Base-by-base conservation (phyloP, 1,284 basidiomycete genomes). In the Ustilago hordei region DNA sequence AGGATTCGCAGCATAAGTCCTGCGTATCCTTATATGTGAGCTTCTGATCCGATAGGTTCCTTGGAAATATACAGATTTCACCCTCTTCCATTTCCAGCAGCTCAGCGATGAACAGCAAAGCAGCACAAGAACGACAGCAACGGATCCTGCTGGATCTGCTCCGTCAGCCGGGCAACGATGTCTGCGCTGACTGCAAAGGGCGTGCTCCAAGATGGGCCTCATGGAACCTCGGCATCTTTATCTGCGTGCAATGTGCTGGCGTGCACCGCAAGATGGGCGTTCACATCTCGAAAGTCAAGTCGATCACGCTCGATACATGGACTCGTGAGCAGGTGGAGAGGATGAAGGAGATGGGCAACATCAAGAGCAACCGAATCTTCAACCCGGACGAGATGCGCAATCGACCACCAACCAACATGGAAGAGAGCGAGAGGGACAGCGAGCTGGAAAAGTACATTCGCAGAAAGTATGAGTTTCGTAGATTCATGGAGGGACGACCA, bases 231-330 rank as follows among this genome's bases (percentile, higher is more conserved):
- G 71, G 84, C 13, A 83, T 85, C 56, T 83, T 81, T 89, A 65
- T 81, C 60, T 82, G 93, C 80, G 89, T 94, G 48, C 90, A 90
- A 79, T 95, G 93, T 84, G 93, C 93, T 35, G 92, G 92, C 75
- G 91, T 94, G 55, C 93, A 95, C 86, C 89, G 93, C 66, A 94
- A 94, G 88, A 92, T 95, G 75, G 93, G 93, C 15, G 93, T 93
- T 7, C 86, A 82, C 64, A 79, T 83, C 53, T 78, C 63, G 48
- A 77, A 67, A 74, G 93, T 93, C 75, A 94, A 94, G 88, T 94
- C 93, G 81, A 71, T 94, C 47, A 92, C 92, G 1, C 88, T 95
- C 87, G 93, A 95, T 83, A 89, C 91, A 47, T 95, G 93, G 93
- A 90, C 90, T 34, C 93, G 91, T 82, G 93, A 94, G 74, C 93